Evolutionary conservation across 2,329 filamentous ascomycete genomes (phyloP).

Genomic region (Microsporum canis): DNA sequence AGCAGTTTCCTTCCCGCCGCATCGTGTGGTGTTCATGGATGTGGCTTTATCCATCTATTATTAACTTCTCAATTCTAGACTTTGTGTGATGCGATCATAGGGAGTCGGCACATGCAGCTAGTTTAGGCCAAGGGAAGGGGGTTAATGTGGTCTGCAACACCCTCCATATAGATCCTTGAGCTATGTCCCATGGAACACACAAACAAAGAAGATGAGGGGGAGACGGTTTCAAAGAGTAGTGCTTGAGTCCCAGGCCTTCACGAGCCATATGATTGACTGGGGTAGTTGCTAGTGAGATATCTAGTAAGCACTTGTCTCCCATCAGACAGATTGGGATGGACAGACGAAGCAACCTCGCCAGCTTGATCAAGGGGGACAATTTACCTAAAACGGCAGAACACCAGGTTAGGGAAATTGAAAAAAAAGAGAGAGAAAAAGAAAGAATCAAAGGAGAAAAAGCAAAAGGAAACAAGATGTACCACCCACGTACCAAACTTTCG

Average conservation of each 20-base stretch:
- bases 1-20: neutral
- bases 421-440: neutral
- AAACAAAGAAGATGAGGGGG: neutral
- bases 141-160: neutral
- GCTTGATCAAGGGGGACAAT: neutral
- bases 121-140: neutral
- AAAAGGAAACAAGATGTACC: neutral
- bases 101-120: neutral
- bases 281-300: neutral
- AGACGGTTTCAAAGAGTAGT: neutral
- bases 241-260: neutral
- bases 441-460: neutral
- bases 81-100: neutral
- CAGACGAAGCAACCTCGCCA: neutral
- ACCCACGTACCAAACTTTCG: neutral
- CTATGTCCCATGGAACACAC: neutral
- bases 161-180: neutral
- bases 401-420: neutral
- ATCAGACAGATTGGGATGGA: neutral
- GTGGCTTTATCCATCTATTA: neutral
- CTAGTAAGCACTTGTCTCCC: neutral
- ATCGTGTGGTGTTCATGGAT: neutral
- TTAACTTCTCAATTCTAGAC: constrained; percentile 2
- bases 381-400: neutral
- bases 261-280: neutral